These are phyloP conservation scores for Boletus mariae DNA, from an alignment of 1,284 basidiomycete species.

Conservation along the genomic window DNA sequence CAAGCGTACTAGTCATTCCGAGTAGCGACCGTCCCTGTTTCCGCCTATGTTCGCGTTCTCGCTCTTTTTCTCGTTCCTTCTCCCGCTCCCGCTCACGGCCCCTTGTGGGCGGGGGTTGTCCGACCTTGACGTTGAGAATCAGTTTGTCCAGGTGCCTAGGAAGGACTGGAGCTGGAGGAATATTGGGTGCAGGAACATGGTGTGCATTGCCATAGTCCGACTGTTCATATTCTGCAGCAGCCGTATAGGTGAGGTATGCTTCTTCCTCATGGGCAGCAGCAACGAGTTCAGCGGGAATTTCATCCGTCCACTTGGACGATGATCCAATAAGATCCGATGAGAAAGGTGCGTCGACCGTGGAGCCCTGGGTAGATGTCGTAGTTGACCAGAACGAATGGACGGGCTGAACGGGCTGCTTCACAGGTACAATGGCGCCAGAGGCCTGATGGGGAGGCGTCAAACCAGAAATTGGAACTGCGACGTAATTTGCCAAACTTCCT, in stretches of 20 bases:
- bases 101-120: conserved; percentile 29
- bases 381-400: conserved; percentile 36
- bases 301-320: conserved; percentile 64
- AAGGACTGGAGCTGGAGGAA: conserved; percentile 82
- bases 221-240: conserved; percentile 30
- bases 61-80: conserved; percentile 30
- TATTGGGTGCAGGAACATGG: conserved; percentile 59
- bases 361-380: conserved; percentile 36
- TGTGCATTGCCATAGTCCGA: conserved; percentile 20
- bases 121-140: conserved; percentile 72
- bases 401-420: conserved; percentile 29
- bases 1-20: conserved; percentile 27
- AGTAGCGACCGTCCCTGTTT: conserved; percentile 33
- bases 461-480: conserved; percentile 49
- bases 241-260: conserved; percentile 54
- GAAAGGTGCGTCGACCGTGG: conserved; percentile 20
- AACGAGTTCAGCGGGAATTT: conserved; percentile 71
- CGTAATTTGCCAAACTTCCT: conserved; percentile 93
- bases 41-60: conserved; percentile 31
- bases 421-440: conserved; percentile 37
- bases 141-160: conserved; percentile 93
- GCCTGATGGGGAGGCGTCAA: conserved; percentile 30
- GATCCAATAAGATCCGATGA: conserved; percentile 25
- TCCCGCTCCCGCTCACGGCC: conserved; percentile 36
- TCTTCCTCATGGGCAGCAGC: conserved; percentile 85